These are phyloP conservation scores for Hydnomerulius pinastri DNA, from an alignment of 768 basidiomycete species.

Conservation along the genomic window DNA sequence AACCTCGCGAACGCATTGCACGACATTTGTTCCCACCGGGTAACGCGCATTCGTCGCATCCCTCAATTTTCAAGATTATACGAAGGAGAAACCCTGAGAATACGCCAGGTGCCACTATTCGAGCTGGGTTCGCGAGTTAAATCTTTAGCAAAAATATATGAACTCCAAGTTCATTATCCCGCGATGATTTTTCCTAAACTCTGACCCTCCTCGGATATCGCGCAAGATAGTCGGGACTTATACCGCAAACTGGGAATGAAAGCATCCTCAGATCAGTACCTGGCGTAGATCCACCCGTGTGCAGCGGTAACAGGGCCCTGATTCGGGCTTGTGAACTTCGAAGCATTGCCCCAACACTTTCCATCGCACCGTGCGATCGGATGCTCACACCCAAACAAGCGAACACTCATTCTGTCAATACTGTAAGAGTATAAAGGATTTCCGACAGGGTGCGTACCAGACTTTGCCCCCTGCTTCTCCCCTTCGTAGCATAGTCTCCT, in stretches of 20 bases:
- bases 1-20: too few species aligned
- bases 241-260: conserved; percentile 14
- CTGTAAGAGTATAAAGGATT: conserved; percentile 19
- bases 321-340: conserved; percentile 9
- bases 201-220: not conserved
- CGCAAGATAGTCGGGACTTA: conserved; percentile 14
- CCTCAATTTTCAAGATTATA: not conserved
- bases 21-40: not conserved
- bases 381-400: not conserved
- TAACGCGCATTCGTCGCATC: not conserved
- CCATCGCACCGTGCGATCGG: conserved; percentile 4
- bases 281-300: conserved; percentile 1
- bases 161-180: not conserved
- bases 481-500: conserved; percentile 3
- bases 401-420: not conserved
- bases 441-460: not conserved
- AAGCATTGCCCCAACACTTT: not conserved
- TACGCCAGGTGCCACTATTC: not conserved
- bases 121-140: not conserved
- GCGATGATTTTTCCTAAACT: conserved; percentile 3
- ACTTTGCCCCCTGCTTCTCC: not conserved
- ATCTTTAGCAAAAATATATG: not conserved
- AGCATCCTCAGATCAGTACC: conserved; percentile 5
- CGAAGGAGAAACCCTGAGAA: not conserved
- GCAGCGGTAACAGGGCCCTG: conserved; percentile 3